These are phyloP conservation scores for Neurospora intermedia DNA, from an alignment of 495 filamentous ascomycete species.

Conservation along the genomic window DNA sequence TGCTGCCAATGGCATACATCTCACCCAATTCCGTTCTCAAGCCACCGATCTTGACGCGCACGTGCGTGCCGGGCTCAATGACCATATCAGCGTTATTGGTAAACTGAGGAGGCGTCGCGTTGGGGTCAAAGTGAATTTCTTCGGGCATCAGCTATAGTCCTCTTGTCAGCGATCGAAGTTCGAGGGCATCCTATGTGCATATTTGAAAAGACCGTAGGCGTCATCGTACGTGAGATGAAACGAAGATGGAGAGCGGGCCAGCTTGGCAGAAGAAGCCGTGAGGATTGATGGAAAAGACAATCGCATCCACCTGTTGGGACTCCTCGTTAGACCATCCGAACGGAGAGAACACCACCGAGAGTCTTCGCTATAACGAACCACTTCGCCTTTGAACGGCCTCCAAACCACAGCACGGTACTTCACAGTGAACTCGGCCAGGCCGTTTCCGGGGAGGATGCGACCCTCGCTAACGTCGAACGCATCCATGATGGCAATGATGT, in stretches of 20 bases:
- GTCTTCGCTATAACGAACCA: constrained; percentile 45
- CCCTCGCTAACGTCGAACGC: constrained; percentile 86
- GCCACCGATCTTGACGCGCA: constrained; percentile 88
- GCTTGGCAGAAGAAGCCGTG: constrained; percentile 89
- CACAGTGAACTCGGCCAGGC: constrained; percentile 86
- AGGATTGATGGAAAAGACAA: constrained; percentile 79
- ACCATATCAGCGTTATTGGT: constrained; percentile 82
- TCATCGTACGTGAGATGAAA: constrained; percentile 66
- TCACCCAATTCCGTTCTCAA: constrained; percentile 81
- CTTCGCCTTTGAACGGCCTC: constrained; percentile 93
- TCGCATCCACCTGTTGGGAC: constrained; percentile 66
- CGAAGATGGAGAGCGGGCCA: constrained; percentile 80
- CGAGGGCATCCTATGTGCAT: constrained; percentile 3
- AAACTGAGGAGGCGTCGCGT: constrained; percentile 75
- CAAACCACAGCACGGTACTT: constrained; percentile 93
- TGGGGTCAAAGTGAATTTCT: constrained; percentile 87
- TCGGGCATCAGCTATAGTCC: constrained; percentile 69
- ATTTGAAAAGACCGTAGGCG: neutral
- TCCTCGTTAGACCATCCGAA: constrained; percentile 8
- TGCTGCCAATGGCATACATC: constrained; percentile 94
- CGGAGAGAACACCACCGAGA: neutral
- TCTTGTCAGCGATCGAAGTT: neutral
- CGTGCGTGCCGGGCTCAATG: constrained; percentile 85
- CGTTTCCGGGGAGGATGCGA: constrained; percentile 78
- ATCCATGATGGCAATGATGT: constrained; percentile 94